Evolutionary conservation across 164 flowering plant species (phyloP).

Genomic region (Buxus sempervirens): DNA sequence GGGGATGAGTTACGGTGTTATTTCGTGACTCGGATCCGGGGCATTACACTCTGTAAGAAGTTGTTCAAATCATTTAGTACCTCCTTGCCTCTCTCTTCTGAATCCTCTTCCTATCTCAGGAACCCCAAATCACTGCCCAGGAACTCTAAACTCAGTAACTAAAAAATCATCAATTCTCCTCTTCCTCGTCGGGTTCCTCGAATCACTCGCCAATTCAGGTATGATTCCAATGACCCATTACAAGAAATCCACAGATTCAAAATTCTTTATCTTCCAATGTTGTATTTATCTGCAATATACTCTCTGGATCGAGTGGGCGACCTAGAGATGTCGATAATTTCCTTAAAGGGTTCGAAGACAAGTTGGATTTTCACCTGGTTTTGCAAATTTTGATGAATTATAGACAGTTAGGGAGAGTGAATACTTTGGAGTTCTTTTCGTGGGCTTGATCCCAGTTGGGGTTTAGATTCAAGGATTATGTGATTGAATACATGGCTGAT

Average conservation of each 20-base stretch:
- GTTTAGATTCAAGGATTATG: conserved; percentile 37
- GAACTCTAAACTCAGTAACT: conserved; percentile 6
- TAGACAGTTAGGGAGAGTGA: conserved; percentile 35
- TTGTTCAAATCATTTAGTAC: conserved; percentile 1
- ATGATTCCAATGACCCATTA: conserved; percentile 2
- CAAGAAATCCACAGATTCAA: background rate
- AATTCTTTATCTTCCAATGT: conserved; percentile 12
- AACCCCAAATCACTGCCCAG: conserved; percentile 3
- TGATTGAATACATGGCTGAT: conserved; percentile 46
- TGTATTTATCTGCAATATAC: conserved; percentile 23
- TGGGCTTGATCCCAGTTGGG: conserved; percentile 44
- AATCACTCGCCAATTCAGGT: conserved; percentile 11
- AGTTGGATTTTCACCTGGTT: conserved; percentile 32
- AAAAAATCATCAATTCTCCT: background rate
- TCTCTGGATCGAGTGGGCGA: conserved; percentile 10
- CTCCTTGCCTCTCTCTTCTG: background rate
- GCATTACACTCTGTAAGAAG: conserved; percentile 9
- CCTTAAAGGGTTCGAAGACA: conserved; percentile 23
- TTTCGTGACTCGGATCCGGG: too few relatives aligned
- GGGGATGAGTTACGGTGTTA: too few relatives aligned
- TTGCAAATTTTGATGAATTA: conserved; percentile 33
- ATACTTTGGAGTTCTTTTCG: conserved; percentile 42
- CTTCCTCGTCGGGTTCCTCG: background rate
- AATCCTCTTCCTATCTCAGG: background rate
- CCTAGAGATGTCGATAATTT: conserved; percentile 21